These are phyloP conservation scores for Cryptococcus maquisensis DNA, from an alignment of 1,284 basidiomycete species.

Conservation along the genomic window DNA sequence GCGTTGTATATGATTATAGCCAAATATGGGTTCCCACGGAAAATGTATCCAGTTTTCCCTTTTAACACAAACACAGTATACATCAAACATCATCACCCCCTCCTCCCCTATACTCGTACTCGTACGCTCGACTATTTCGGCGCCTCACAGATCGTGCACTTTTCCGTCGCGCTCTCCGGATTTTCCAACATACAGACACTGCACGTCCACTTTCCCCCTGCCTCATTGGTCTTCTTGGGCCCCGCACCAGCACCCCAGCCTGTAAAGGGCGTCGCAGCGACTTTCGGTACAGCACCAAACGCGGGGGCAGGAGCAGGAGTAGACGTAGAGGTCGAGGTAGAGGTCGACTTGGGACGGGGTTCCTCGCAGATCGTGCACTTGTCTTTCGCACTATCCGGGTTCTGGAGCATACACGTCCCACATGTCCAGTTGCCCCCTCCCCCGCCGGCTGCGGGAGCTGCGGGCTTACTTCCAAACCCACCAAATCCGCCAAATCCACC, in stretches of 20 bases:
- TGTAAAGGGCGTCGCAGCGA: background rate
- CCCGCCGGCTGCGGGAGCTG: background rate
- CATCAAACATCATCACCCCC: background rate
- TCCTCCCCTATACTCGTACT: too few relatives aligned
- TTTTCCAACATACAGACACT: background rate
- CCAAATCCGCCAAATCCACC: constrained; percentile 13
- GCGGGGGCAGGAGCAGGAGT: background rate
- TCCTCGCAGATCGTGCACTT: constrained; percentile 58
- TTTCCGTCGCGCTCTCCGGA: background rate
- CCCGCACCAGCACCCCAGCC: background rate
- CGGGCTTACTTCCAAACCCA: constrained; percentile 1
- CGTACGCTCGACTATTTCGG: background rate
- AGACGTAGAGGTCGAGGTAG: background rate
- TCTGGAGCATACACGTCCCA: constrained; percentile 52
- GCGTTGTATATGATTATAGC: background rate
- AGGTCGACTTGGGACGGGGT: constrained; percentile 31
- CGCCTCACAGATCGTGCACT: background rate
- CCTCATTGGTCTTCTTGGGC: background rate
- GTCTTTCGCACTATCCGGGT: constrained; percentile 49
- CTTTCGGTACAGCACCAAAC: background rate
- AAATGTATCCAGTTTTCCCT: background rate
- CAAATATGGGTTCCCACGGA: too few relatives aligned
- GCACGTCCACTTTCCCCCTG: background rate
- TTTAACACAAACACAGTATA: too few relatives aligned
- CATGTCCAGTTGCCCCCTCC: constrained; percentile 51